Evolutionary conservation across 331 rosid species (phyloP).

Genomic region (Erythrophleum ivorense): DNA sequence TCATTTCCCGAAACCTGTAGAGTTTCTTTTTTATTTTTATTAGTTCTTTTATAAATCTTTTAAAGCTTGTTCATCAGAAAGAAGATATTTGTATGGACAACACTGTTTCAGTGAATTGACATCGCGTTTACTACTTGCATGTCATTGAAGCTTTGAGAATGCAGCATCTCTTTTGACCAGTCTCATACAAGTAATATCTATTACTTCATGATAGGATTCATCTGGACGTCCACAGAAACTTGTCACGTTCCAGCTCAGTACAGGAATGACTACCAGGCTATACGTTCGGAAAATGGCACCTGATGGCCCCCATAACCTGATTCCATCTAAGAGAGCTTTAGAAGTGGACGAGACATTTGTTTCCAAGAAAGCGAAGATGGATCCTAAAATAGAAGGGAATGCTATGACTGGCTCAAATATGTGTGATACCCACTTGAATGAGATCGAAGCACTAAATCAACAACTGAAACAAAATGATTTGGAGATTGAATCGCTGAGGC

Average conservation of each 20-base stretch:
- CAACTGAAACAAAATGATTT: conserved; percentile 47
- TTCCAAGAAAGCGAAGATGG: conserved; percentile 62
- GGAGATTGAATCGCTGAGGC: conserved; percentile 63
- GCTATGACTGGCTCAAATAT: conserved; percentile 11
- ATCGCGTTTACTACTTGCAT: conserved; percentile 12
- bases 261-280: conserved; percentile 46
- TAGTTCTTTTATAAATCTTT: not conserved
- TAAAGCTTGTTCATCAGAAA: conserved; percentile 9
- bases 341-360: conserved; percentile 45
- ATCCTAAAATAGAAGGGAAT: conserved; percentile 41
- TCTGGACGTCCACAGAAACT: conserved; percentile 72
- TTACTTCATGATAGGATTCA: conserved; percentile 65
- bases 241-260: conserved; percentile 42
- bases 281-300: conserved; percentile 63
- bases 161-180: conserved; percentile 10
- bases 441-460: conserved; percentile 52
- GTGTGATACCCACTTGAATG: conserved; percentile 42
- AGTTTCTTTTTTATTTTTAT: not conserved
- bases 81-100: conserved; percentile 15
- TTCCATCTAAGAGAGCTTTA: conserved; percentile 63
- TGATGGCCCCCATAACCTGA: conserved; percentile 22
- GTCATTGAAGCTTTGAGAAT: conserved; percentile 15
- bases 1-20: not conserved
- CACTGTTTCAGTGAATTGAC: not conserved
- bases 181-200: not conserved